Evolutionary conservation across 768 basidiomycete species (phyloP), one percentile per base, ranked within the genome.

Genomic region (Auricularia cornea): DNA sequence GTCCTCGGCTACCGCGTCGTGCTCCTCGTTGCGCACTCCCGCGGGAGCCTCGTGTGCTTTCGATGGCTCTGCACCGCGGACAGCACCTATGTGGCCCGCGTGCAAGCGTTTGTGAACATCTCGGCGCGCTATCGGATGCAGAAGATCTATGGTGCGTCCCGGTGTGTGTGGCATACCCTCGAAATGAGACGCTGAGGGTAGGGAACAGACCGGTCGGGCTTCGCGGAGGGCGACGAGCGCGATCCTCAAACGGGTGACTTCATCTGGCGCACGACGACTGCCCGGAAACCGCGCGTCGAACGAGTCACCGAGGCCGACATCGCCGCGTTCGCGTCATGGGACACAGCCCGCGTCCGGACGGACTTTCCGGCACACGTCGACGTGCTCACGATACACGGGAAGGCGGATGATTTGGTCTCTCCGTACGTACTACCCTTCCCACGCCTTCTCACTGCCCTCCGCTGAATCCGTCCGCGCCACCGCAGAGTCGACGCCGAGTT

Each of bases 101-200:
- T 87, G 48, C 73, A 81, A 10, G 83, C 81, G 5, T 87, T 86
- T 62, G 85, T 92, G 48, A 92, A 92, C 68, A 84, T 81, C 29
- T 85, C 89, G 20, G 90, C 85, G 5, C 81, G 92, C 60, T 92
- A 91, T 71, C 81, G 89, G 64, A 92, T 93, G 90, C 72, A 79
- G 70, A 23, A 59, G 40, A 30, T 29, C 23, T 63, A 40, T 35
- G 48, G 32, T 59, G 14, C 26, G 32, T 67, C 48, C 51, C 60
- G 31, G 11, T 26, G 8, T 56, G 33, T 56, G 29, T n/a, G n/a
- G n/a, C n/a, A n/a, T n/a, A n/a, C 16, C 26, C 23, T 26, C 12
- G 59, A 23, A 60, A 3, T 29, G 1, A 12, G 20, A 31, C 18
- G 16, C 3, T 60, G 2, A 30, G 11, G 31, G 2, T n/a, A n/a